Evolutionary conservation across 768 basidiomycete species (phyloP).

Genomic region (Royoungia palumana): DNA sequence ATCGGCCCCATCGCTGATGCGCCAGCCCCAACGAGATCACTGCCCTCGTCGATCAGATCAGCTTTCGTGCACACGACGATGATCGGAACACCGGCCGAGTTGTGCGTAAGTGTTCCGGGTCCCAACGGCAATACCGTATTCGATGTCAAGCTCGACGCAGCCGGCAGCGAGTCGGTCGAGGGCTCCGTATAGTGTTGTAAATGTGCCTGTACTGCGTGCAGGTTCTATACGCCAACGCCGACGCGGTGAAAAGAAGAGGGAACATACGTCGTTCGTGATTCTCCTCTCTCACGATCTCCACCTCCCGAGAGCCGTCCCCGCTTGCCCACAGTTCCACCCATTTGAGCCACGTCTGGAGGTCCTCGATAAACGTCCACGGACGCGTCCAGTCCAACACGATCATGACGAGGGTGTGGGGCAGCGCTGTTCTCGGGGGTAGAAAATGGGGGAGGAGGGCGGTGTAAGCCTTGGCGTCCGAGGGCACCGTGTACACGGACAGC

Average conservation of each 20-base stretch:
- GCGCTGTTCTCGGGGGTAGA: slow-evolving; percentile 62
- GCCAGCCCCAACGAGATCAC: slow-evolving; percentile 64
- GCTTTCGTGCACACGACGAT: slow-evolving; percentile 91
- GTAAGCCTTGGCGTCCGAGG: slow-evolving; percentile 71
- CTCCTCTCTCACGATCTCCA: slow-evolving; percentile 76
- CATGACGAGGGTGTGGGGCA: slow-evolving; percentile 73
- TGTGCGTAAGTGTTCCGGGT: slow-evolving; percentile 82
- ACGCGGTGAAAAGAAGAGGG: neutral
- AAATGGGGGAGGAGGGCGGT: slow-evolving; percentile 74
- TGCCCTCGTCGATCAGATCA: slow-evolving; percentile 84
- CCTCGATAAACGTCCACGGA: slow-evolving; percentile 87
- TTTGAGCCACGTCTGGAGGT: slow-evolving; percentile 77
- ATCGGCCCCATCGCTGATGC: slow-evolving; percentile 83
- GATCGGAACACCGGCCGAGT: slow-evolving; percentile 81
- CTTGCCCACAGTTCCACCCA: slow-evolving; percentile 85
- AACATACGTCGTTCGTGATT: slow-evolving; percentile 76
- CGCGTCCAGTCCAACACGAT: slow-evolving; percentile 94
- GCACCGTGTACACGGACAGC: slow-evolving; percentile 87
- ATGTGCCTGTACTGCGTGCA: slow-evolving; percentile 71
- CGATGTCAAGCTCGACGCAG: slow-evolving; percentile 55
- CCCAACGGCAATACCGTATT: slow-evolving; percentile 79
- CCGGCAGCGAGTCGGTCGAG: slow-evolving; percentile 58
- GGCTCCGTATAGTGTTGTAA: slow-evolving; percentile 90
- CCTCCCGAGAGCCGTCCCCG: slow-evolving; percentile 63
- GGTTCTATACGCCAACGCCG: neutral